phyloP scores from a whole-genome alignment of 352 stramenopile genomes.

The Phytophthora pluvialis region DNA sequence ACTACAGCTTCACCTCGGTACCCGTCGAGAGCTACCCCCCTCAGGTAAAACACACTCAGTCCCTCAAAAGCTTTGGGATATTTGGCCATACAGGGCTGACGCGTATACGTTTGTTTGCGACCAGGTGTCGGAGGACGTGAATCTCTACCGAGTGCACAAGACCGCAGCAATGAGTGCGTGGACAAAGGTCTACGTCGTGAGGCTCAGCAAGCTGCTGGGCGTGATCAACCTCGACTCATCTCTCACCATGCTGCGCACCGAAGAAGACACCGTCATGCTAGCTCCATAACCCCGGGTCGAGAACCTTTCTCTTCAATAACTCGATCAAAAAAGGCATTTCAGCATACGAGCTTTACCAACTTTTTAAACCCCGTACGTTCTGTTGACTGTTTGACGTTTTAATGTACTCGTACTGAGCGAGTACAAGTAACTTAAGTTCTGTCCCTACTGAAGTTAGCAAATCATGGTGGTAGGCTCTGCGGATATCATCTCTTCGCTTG shows the following conservation, averaged over 20 bases:
- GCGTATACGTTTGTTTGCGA: not conserved
- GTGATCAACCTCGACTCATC: conserved; percentile 78
- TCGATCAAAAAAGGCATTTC: conserved; percentile 1
- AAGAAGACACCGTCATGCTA: conserved; percentile 57
- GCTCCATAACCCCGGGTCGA: conserved; percentile 10
- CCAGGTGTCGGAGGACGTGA: conserved; percentile 72
- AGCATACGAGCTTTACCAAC: not conserved
- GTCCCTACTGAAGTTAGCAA: conserved; percentile 6
- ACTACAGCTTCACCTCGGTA: conserved; percentile 63
- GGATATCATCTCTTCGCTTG: conserved; percentile 16
- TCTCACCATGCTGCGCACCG: conserved; percentile 56
- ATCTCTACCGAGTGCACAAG: conserved; percentile 79
- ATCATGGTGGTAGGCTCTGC: conserved; percentile 16
- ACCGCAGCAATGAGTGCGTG: conserved; percentile 81
- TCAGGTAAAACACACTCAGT: conserved; percentile 45
- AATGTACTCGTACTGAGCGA: too few relatives aligned
- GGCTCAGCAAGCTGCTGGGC: conserved; percentile 71
- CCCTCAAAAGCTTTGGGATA: not conserved
- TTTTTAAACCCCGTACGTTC: too few relatives aligned
- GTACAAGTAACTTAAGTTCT: not conserved
- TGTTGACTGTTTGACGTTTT: too few relatives aligned
- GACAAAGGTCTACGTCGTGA: conserved; percentile 87
- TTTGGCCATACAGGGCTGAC: not conserved
- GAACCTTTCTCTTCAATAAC: not conserved
- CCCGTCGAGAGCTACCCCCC: conserved; percentile 82